Conservation (phyloP, 495 filamentous ascomycete genomes). For the Xylaria grammica region DNA sequence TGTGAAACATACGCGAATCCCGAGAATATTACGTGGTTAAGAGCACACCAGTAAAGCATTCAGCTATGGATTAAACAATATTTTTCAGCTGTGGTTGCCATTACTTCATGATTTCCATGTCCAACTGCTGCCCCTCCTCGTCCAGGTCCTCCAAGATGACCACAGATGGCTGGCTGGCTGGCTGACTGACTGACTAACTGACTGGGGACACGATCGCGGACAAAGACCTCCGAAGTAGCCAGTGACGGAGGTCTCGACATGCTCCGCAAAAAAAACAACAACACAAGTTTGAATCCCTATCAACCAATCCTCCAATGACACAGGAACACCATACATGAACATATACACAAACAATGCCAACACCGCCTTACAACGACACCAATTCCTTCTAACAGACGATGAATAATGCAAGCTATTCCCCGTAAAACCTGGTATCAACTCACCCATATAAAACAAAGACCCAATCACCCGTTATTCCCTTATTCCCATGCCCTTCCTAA, state of each 20-base stretch:
- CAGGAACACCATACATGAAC: constrained; percentile 2
- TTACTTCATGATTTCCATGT: constrained; percentile 14
- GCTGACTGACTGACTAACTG: too few relatives aligned
- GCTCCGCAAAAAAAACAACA: background rate
- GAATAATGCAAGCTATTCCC: constrained; percentile 15
- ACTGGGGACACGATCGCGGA: too few relatives aligned
- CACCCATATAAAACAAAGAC: constrained; percentile 25
- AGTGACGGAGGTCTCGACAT: background rate
- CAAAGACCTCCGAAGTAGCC: background rate
- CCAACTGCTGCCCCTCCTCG: background rate
- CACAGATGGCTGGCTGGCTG: too few relatives aligned
- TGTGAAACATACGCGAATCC: background rate
- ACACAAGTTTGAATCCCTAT: background rate
- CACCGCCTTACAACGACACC: background rate
- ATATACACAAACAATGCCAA: constrained; percentile 8
- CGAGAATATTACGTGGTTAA: background rate
- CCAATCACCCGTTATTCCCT: constrained; percentile 14
- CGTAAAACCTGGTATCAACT: constrained; percentile 24
- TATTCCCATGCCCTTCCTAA: background rate
- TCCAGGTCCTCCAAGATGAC: background rate
- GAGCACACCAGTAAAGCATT: background rate
- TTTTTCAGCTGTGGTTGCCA: constrained; percentile 13
- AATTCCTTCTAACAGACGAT: background rate
- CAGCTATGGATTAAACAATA: constrained; percentile 7
- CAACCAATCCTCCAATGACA: background rate